Percentiles rank a stretch among this genome's conserved stretches.
phyloP scores from a whole-genome alignment of 768 basidiomycete genomes.

The Leccinum longicurvipes region DNA sequence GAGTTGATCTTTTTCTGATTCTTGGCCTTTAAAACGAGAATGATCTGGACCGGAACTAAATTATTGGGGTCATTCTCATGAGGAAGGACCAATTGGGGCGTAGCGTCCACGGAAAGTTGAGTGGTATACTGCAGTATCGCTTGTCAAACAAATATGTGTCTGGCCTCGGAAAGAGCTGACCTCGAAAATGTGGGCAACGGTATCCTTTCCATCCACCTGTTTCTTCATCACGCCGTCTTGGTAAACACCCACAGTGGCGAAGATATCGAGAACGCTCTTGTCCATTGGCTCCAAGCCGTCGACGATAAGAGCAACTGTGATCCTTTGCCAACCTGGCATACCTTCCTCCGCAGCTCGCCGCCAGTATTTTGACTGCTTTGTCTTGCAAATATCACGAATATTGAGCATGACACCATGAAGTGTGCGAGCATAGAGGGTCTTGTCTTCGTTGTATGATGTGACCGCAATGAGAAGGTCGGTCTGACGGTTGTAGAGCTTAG shows the following conservation, averaged over 20 bases:
- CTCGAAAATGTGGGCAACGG: slow-evolving; percentile 94
- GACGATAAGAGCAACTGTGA: slow-evolving; percentile 84
- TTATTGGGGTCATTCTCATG: slow-evolving; percentile 89
- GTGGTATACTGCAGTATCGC: slow-evolving; percentile 76
- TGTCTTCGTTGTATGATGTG: slow-evolving; percentile 92
- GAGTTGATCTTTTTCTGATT: slow-evolving; percentile 97
- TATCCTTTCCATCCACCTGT: slow-evolving; percentile 82
- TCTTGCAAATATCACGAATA: slow-evolving; percentile 96
- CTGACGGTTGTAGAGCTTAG: slow-evolving; percentile 80
- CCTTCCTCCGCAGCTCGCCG: slow-evolving; percentile 79
- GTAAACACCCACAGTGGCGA: slow-evolving; percentile 89
- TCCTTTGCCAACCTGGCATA: slow-evolving; percentile 85
- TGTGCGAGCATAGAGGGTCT: slow-evolving; percentile 86
- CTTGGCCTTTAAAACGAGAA: slow-evolving; percentile 87
- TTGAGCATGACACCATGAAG: slow-evolving; percentile 97
- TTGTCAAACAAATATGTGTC: slow-evolving; percentile 4
- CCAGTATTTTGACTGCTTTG: slow-evolving; percentile 93
- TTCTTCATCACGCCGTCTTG: slow-evolving; percentile 97
- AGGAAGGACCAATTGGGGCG: slow-evolving; percentile 88
- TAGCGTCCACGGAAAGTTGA: slow-evolving; percentile 88
- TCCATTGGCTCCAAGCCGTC: slow-evolving; percentile 96
- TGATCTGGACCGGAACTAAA: slow-evolving; percentile 88
- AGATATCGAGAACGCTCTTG: slow-evolving; percentile 85
- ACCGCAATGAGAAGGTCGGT: slow-evolving; percentile 95
- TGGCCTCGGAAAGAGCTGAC: slow-evolving; percentile 35